Conservation (phyloP, 2,329 filamentous ascomycete species). For the Neopestalotiopsis rosae region DNA sequence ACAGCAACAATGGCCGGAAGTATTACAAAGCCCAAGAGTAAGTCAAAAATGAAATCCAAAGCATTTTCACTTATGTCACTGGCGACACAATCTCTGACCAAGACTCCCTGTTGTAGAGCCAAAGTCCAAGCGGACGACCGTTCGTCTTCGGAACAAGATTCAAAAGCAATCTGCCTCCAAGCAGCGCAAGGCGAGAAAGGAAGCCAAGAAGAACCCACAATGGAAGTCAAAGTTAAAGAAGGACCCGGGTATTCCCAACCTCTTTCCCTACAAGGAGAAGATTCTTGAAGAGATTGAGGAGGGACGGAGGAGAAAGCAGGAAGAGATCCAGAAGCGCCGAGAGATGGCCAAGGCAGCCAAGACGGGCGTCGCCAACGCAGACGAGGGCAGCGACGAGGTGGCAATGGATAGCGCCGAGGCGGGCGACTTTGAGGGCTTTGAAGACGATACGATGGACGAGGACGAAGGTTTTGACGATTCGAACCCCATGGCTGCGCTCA, state of each 20-base stretch:
- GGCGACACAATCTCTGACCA: constrained; percentile 14
- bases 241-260: constrained; percentile 94
- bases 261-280: constrained; percentile 98
- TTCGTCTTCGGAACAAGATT: constrained; percentile 93
- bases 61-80: background rate
- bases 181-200: constrained; percentile 87
- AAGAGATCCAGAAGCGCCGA: constrained; percentile 73
- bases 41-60: constrained; percentile 20
- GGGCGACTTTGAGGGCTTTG: constrained; percentile 54
- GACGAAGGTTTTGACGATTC: constrained; percentile 68
- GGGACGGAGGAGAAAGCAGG: constrained; percentile 77
- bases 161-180: constrained; percentile 90
- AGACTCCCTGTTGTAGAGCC: constrained; percentile 66
- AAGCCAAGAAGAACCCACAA: constrained; percentile 95
- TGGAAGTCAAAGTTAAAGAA: constrained; percentile 96
- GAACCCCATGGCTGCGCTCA: constrained; percentile 90
- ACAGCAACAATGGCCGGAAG: constrained; percentile 32
- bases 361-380: constrained; percentile 52
- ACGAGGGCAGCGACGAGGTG: constrained; percentile 51
- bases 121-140: constrained; percentile 89
- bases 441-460: constrained; percentile 59
- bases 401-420: constrained; percentile 52
- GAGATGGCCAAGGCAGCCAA: constrained; percentile 74
- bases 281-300: constrained; percentile 95
- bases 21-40: constrained; percentile 38